Base-by-base conservation (phyloP, 2,329 filamentous ascomycete genomes). In the Ophiostoma montium region DNA sequence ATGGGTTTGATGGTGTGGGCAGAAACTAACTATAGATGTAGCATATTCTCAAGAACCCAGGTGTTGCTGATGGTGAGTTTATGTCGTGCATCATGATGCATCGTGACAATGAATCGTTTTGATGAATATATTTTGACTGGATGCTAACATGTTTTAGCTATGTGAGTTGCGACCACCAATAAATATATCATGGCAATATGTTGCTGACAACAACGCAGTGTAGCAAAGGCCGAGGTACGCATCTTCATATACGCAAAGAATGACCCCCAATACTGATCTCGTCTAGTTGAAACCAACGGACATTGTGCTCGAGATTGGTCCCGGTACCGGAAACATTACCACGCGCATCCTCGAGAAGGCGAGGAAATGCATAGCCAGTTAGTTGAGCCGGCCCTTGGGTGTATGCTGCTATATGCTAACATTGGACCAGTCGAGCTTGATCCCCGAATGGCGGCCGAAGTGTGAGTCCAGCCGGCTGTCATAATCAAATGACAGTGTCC, bases 361-460 rank as follows among this genome's bases (percentile, higher is more conserved):
- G 19, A 89, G 88, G 65, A 86, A 85, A 56, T 68, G 73, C 23
- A 83, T 89, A 47, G 84, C 83, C 2, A 55, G 57, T 58, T 53
- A 33, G 55, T 12, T n/a, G 21, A 12, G 27, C 21, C 31, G 32
- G 12, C 2, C 23, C n/a, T 7, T 13, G 15, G 31, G n/a, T n/a
- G n/a, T n/a, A n/a, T 3, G 9, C 7, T 35, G 12, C 3, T 15
- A 27, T 15, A 5, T 36, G 18, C 21, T 39, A 35, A 36, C 42
- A 38, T 21, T 9, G 15, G 15, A 21, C 47, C 47, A 62, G 86
- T 95, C 46, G 92, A 98, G 69, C 75, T 95, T 63, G 92, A 98
- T 67, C 89, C 92, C 18, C 76, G 92, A 61, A 96, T 96, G 92
- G 88, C 87, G 12, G 90, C 90, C 52, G 92, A 96, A 68, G 76